Conservation (phyloP, 257 asterid genomes). For the Craterostigma plantagineum region DNA sequence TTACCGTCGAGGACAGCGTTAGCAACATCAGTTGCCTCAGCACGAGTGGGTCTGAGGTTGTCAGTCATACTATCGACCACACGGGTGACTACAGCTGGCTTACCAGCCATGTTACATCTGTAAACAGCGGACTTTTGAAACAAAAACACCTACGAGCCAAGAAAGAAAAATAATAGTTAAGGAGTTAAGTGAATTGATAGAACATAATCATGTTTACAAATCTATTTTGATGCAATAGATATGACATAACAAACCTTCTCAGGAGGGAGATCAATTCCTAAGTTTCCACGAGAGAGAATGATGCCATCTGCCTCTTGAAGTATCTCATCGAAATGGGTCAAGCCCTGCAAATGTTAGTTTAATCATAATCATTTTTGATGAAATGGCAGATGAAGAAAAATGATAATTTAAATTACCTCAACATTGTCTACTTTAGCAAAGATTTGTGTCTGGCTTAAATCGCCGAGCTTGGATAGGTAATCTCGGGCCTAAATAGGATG, state of each 20-base stretch:
- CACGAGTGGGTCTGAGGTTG: slow-evolving; percentile 3
- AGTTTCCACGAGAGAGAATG: slow-evolving; percentile 8
- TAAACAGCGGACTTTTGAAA: slow-evolving; percentile 5
- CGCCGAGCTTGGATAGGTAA: slow-evolving; percentile 45
- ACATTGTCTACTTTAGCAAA: slow-evolving; percentile 53
- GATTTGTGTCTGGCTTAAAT: slow-evolving; percentile 53
- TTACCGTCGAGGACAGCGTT: slow-evolving; percentile 5
- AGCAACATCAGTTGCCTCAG: slow-evolving; percentile 5
- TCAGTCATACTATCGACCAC: slow-evolving; percentile 5
- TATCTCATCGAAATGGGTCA: slow-evolving; percentile 6
- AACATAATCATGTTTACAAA: too few species aligned
- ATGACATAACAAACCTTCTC: slow-evolving; percentile 3
- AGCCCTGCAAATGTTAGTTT: background rate
- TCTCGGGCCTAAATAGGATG: slow-evolving; percentile 23
- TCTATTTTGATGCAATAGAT: too few species aligned
- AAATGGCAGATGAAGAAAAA: background rate
- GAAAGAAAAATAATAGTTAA: background rate
- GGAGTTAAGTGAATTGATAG: too few species aligned
- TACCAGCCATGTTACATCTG: slow-evolving; percentile 6
- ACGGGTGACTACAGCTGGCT: slow-evolving; percentile 3
- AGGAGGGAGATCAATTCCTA: slow-evolving; percentile 6
- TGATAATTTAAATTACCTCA: slow-evolving; percentile 10
- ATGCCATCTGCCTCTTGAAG: slow-evolving; percentile 5
- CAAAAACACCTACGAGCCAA: slow-evolving; percentile 1
- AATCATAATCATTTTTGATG: background rate